These are phyloP conservation scores for Paramecium sonneborni DNA, from an alignment of 73 alveolate species.

Conservation along the genomic window DNA sequence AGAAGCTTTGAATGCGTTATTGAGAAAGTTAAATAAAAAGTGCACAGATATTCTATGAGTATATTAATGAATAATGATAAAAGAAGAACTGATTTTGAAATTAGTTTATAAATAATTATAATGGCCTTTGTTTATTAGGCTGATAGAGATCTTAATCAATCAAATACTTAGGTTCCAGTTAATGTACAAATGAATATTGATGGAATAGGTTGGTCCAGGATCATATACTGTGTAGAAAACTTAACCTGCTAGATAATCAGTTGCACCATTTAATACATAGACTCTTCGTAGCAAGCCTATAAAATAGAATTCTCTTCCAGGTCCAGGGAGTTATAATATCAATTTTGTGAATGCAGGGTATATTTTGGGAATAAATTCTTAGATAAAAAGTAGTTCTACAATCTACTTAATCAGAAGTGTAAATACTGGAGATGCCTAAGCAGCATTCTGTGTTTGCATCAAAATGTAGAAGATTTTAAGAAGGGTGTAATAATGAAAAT, in stretches of 20 bases:
- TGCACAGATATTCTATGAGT: conserved; percentile 50
- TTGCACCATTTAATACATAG: conserved; percentile 35
- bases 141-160: not conserved
- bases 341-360: conserved; percentile 4
- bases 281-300: not conserved
- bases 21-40: too few species aligned
- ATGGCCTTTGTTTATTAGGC: conserved; percentile 47
- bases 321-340: conserved; percentile 39
- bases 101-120: not conserved
- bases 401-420: conserved; percentile 6
- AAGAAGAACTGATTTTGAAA: not conserved
- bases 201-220: conserved; percentile 17
- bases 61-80: not conserved
- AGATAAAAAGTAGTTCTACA: conserved; percentile 1
- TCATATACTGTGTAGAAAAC: not conserved
- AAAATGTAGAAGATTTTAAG: not conserved
- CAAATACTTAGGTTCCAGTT: not conserved
- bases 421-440: conserved; percentile 28
- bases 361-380: not conserved
- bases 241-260: not conserved
- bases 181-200: not conserved
- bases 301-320: not conserved
- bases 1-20: too few species aligned
- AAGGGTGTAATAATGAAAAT: not conserved
- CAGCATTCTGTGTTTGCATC: conserved; percentile 10